Conservation (phyloP, 2,329 filamentous ascomycete species). For the Hawksworthiomyces lignivorus region DNA sequence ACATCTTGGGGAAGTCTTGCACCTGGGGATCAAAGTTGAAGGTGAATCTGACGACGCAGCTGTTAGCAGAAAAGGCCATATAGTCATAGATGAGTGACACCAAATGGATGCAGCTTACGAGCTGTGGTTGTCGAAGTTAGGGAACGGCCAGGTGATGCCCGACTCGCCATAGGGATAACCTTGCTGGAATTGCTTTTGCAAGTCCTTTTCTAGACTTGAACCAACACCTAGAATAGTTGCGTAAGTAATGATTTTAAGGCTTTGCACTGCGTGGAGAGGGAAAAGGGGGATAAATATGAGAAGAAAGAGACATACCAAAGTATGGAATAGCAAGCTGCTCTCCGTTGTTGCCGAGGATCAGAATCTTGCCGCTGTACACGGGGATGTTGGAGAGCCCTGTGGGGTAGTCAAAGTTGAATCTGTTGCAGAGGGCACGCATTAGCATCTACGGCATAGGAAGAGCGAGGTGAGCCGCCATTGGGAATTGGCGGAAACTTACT, state of each 20-base stretch:
- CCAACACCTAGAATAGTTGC: background rate
- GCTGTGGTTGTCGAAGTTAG: slow-evolving; percentile 3
- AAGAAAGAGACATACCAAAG: slow-evolving; percentile 2
- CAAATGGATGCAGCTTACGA: background rate
- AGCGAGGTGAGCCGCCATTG: too few species aligned
- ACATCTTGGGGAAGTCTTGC: slow-evolving; percentile 24
- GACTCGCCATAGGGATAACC: slow-evolving; percentile 3
- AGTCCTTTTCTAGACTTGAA: slow-evolving; percentile 4
- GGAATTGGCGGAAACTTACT: slow-evolving; percentile 3
- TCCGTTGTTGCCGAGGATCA: slow-evolving; percentile 23
- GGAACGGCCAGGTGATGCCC: slow-evolving; percentile 3
- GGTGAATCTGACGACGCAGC: slow-evolving; percentile 5
- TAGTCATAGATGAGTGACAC: too few species aligned
- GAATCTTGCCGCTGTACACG: slow-evolving; percentile 27
- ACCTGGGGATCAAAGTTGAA: slow-evolving; percentile 19
- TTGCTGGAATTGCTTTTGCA: slow-evolving; percentile 9
- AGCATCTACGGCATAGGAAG: too few species aligned
- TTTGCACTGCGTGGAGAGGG: too few species aligned
- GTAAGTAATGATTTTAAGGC: too few species aligned
- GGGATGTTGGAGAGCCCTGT: slow-evolving; percentile 18
- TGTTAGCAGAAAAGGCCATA: too few species aligned
- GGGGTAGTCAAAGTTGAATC: slow-evolving; percentile 17
- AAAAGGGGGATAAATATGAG: too few species aligned
- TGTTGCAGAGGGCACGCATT: background rate
- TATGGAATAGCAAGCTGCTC: slow-evolving; percentile 16